Base-by-base conservation (phyloP, 2,329 filamentous ascomycete genomes). In the Sclerotinia glacialis region DNA sequence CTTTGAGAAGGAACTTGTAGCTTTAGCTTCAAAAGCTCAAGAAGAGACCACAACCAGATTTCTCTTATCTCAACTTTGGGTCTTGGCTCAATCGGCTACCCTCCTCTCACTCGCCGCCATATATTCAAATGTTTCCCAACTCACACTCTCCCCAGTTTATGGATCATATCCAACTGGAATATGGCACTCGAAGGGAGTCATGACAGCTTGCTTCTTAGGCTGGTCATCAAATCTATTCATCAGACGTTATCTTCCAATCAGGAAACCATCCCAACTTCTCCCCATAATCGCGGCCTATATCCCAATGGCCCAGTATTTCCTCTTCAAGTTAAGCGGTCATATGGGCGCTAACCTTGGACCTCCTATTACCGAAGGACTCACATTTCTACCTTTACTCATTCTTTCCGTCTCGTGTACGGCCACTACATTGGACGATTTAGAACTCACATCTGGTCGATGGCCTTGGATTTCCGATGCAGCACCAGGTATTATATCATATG, bases 71-170 rank as follows among this genome's bases (percentile, higher is more conserved):
- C 75, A 77, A 68, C 68, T 68, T 52, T 70, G 62, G 64, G 67
- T 76, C 49, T 56, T 76, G n/a, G 58, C 71, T 16, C 79, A 79
- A 69, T 77, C 79, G 2, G 71, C 74, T 26, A 73, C 77, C n/a
- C 74, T 88, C 21, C 79, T 88, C 69, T 72, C 80, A 34, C 79
- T 90, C 55, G 82, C 85, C 12, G 90, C 88, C 54, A 76, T 88
- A 52, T 87, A 85, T 68, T 88, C 89, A 56, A 86, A 88, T 69
- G 85, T 89, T 67, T 94, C 91, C 0, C 86, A 92, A 75, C 82
- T 93, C 69, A 88, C 86, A 49, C 82, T 98, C 44, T 91, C 92
- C 26, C 95, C 95, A 2, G 90, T 96, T 14, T 98, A 96, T 78
- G 95, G 95, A 63, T 87, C 89, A 21, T 91, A 96, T 47, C 91